These are phyloP conservation scores for Cladosporium sp. DNA, from an alignment of 2,329 filamentous ascomycete species.

Conservation along the genomic window DNA sequence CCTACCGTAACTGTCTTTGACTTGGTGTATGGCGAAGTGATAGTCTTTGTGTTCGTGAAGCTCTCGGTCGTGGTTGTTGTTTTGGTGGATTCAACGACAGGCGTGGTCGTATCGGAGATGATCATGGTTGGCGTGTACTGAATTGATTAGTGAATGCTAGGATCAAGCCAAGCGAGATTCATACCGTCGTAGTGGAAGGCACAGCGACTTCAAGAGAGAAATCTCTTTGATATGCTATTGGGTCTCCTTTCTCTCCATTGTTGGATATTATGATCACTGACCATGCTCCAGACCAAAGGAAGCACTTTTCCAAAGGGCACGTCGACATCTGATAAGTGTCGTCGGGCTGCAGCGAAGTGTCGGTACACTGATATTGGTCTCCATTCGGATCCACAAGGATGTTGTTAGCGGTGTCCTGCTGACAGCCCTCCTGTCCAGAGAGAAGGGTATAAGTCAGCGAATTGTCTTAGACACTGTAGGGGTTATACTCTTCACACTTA, in stretches of 20 bases:
- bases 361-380: constrained; percentile 38
- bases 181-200: constrained; percentile 28
- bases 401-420: constrained; percentile 37
- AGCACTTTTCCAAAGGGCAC: constrained; percentile 31
- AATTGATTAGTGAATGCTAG: constrained; percentile 15
- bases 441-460: too few relatives aligned
- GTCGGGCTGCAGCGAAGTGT: constrained; percentile 36
- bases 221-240: constrained; percentile 36
- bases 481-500: too few relatives aligned
- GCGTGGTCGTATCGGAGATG: constrained; percentile 20
- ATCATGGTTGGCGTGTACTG: constrained; percentile 19
- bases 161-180: not conserved
- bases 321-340: constrained; percentile 25
- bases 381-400: constrained; percentile 40
- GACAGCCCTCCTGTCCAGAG: too few relatives aligned
- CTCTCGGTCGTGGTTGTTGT: constrained; percentile 12
- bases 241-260: constrained; percentile 36
- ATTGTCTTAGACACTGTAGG: too few relatives aligned
- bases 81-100: constrained; percentile 7
- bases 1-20: constrained; percentile 1
- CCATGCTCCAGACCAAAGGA: constrained; percentile 42
- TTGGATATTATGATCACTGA: constrained; percentile 41
- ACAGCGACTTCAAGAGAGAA: constrained; percentile 32
- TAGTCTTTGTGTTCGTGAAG: constrained; percentile 23
- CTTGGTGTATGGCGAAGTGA: constrained; percentile 17